Base-by-base conservation (phyloP, 1,139 yeast genomes). In the Sugiyamaella pinicola region DNA sequence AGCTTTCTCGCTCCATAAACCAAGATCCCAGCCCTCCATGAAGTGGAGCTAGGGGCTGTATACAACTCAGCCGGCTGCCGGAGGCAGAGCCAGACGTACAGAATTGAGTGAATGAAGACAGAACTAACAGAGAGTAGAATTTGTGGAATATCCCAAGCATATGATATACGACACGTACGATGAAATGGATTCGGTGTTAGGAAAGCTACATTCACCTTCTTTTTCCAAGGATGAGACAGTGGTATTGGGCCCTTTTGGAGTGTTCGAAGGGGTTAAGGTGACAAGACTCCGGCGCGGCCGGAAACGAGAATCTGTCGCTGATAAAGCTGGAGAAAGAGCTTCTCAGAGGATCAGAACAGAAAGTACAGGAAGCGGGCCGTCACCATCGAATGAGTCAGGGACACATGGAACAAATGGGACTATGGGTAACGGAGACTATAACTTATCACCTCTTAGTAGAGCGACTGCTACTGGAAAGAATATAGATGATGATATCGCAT, bases 191-290 rank as follows among this genome's bases (percentile, higher is more conserved):
- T 73, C 75, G 43, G 90, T 87, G 61, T 72, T 90, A 49, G 78
- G 82, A 6, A 71, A 78, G 9, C 71, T 89, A 28, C 87, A 87
- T 61, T 72, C 79, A 28, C 81, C 85, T 33, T 59, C 63, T 3
- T 68, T 79, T 49, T 74, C 44, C 8, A 72, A 71, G 28, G 74
- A 75, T 2, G 77, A 78, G 54, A 84, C 95, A 0, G 78, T 81
- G 69, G 66, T 80, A 12, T 70, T 80, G 50, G 96, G 96, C 0
- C 95, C 95, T 9, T 90, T 89, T 73, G 96, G 96, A 0, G 95
- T 87, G 0, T 88, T 90, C 63, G 75, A 76, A 56, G 78, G 76
- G 3, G 55, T 57, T 4, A 60, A 60, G 35, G 22, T n/a, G 9
- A 6, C 26, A 22, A 39, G 46, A 33, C 13, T 42, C 2, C 24